Base-by-base conservation (phyloP, 2,329 filamentous ascomycete genomes). In the Geoglossum cookeanum region DNA sequence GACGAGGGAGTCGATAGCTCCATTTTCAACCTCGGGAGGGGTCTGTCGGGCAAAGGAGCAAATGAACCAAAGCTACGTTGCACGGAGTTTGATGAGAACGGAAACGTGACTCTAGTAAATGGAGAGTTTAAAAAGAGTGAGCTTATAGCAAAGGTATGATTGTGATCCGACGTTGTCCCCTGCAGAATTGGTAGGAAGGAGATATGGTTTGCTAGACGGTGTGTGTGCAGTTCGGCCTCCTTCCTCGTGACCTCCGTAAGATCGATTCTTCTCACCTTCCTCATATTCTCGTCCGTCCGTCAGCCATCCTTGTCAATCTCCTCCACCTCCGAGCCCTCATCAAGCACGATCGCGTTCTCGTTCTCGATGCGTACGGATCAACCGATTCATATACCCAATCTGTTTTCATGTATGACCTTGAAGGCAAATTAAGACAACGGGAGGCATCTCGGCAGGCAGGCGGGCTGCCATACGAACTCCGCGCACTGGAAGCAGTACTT, bases 71-170 rank as follows among this genome's bases (percentile, higher is more conserved):
- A 88, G 59, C 74, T 98, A 62, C 79, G 92, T 57, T 98, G 92
- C 67, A 98, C 92, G 0, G 92, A 98, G 69, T 87, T 97, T 59
- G 89, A 97, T 65, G 88, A 90, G 68, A 81, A 87, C 65, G 92
- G 92, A 45, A 85, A 94, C 64, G 89, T 96, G 30, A 94, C 91
- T 22, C 75, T 97, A 58, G 85, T 94, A 22, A 94, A 94, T 67
- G 88, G 89, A 59, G 92, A 97, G 69, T 97, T 96, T 71, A 94
- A 92, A 72, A 98, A 98, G 76, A 92, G 83, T 65, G 92, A 98
- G 72, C 75, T 98, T 52, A 97, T 96, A 69, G 89, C 90, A 56
- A 96, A 92, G 77, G 87, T 90, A 70, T 56, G 30, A 37, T 53
- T n/a, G 3, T 55, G 17, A n/a, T 51, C 32, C 4, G 4, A 17